These are phyloP conservation scores for Ascochyta clinopodiicola DNA, from an alignment of 2,329 filamentous ascomycete genomes.

Conservation along the genomic window DNA sequence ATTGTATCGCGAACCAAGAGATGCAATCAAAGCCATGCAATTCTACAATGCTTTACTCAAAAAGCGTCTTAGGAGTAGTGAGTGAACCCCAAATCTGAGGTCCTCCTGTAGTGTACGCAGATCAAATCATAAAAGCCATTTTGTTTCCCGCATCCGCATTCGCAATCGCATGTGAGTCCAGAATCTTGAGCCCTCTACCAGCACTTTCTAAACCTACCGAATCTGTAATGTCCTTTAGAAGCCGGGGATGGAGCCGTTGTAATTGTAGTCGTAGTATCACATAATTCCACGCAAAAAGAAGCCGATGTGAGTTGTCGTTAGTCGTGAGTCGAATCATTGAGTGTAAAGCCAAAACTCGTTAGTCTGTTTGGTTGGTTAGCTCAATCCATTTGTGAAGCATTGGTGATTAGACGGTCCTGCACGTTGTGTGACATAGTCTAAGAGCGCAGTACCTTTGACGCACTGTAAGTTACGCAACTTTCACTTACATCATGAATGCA, in stretches of 20 bases:
- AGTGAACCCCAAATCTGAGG: no score
- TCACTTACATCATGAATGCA: not conserved
- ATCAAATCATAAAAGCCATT: not conserved
- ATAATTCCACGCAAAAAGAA: not conserved
- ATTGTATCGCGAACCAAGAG: no score
- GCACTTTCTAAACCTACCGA: not conserved
- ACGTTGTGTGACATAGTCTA: no score
- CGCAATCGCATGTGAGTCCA: no score
- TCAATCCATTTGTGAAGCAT: not conserved
- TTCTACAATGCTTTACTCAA: no score
- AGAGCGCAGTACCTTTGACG: not conserved
- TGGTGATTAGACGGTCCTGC: no score
- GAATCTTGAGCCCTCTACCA: not conserved
- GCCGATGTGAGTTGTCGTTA: not conserved
- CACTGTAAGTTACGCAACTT: not conserved
- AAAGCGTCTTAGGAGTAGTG: no score
- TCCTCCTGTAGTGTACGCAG: not conserved
- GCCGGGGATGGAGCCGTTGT: no score
- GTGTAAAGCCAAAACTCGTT: not conserved
- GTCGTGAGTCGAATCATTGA: not conserved
- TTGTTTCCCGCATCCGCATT: not conserved
- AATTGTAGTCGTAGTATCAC: not conserved
- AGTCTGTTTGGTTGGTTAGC: not conserved
- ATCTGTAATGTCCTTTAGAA: not conserved
- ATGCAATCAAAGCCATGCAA: no score